phyloP scores from a whole-genome alignment of 225 moss, liverwort and hornwort genomes.

The Rhytidiadelphus loreus region DNA sequence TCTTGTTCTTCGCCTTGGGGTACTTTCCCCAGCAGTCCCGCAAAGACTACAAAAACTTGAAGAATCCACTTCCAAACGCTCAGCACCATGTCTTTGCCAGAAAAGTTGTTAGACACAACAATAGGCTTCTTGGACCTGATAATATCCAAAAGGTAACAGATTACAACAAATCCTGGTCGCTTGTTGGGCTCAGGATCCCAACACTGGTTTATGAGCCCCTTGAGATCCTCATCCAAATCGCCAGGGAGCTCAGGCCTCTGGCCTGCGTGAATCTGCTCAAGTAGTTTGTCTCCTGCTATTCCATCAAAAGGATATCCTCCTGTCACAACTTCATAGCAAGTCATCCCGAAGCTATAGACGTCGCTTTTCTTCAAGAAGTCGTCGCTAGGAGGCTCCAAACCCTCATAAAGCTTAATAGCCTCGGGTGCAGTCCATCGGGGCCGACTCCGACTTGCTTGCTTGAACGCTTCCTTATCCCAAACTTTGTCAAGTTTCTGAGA shows the following conservation, averaged over 20 bases:
- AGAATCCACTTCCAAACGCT: not conserved
- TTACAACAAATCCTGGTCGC: not conserved
- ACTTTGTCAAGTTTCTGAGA: not conserved
- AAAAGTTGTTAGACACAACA: not conserved
- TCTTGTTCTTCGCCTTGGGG: not conserved
- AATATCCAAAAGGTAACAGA: not conserved
- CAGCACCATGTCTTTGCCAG: not conserved
- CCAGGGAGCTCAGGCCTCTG: not conserved
- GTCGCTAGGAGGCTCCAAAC: not conserved
- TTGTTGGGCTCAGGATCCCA: not conserved
- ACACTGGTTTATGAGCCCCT: not conserved
- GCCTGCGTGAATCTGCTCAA: not conserved
- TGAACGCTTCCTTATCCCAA: not conserved
- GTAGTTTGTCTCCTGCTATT: not conserved
- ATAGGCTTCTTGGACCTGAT: not conserved
- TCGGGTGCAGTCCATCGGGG: not conserved
- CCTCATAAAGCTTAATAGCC: not conserved
- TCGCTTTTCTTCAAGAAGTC: not conserved
- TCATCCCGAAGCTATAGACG: not conserved
- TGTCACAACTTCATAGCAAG: not conserved
- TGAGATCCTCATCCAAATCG: not conserved
- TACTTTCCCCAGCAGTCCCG: not conserved
- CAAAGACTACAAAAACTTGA: not conserved
- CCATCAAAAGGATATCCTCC: not conserved
- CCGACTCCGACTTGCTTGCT: not conserved